A percentile compares a stretch with the other conserved stretches of the same genome.
Evolutionary conservation across 768 basidiomycete genomes (phyloP).

Genomic region (Mycena floridula): DNA sequence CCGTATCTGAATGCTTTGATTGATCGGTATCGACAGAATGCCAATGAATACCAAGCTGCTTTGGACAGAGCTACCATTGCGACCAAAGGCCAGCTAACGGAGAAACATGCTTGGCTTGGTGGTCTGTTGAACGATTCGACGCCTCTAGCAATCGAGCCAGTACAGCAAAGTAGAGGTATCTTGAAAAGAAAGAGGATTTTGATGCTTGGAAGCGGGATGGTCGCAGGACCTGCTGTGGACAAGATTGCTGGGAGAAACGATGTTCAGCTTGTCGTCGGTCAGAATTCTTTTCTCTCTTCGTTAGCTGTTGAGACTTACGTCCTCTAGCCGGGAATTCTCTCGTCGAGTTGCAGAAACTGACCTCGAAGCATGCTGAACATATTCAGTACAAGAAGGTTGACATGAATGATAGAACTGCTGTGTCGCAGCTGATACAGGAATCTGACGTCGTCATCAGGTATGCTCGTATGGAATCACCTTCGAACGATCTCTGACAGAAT

Average conservation of each 20-base stretch:
- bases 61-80: constrained; percentile 72
- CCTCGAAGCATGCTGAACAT: constrained; percentile 35
- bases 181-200: constrained; percentile 58
- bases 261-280: constrained; percentile 73
- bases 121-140: constrained; percentile 15
- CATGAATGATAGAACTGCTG: constrained; percentile 39
- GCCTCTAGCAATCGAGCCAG: not conserved
- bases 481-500: no score
- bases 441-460: constrained; percentile 86
- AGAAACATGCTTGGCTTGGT: constrained; percentile 53
- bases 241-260: constrained; percentile 59
- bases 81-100: constrained; percentile 44
- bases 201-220: constrained; percentile 92
- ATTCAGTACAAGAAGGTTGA: constrained; percentile 56
- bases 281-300: constrained; percentile 22
- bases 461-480: no score
- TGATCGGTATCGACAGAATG: constrained; percentile 25
- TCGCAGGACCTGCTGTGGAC: constrained; percentile 83
- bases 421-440: constrained; percentile 46
- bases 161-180: not conserved
- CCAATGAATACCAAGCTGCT: constrained; percentile 30
- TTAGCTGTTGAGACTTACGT: constrained; percentile 4
- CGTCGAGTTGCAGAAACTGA: constrained; percentile 47
- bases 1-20: constrained; percentile 66
- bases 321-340: constrained; percentile 66